Evolutionary conservation across 2,329 filamentous ascomycete species (phyloP).

Genomic region (Talaromyces islandicus): DNA sequence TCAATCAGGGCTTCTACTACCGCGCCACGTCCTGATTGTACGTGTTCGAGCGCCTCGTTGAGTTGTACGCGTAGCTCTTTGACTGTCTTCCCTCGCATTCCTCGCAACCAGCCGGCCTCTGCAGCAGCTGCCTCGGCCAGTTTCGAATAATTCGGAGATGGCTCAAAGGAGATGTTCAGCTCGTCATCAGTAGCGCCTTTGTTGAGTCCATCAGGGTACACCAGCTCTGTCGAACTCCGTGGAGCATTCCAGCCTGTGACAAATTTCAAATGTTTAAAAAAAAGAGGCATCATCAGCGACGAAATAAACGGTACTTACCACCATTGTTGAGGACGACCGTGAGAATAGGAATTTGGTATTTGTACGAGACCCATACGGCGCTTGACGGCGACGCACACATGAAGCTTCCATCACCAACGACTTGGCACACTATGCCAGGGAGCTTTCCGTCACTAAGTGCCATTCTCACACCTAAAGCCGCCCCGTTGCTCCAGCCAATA

Average conservation of each 20-base stretch:
- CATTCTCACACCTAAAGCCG: slow-evolving; percentile 1
- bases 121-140: background rate
- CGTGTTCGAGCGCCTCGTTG: background rate
- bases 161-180: slow-evolving; percentile 2
- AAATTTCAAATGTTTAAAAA: background rate
- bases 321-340: slow-evolving; percentile 6
- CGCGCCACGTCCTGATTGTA: background rate
- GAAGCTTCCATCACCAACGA: slow-evolving; percentile 9
- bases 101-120: background rate
- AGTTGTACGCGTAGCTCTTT: background rate
- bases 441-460: background rate
- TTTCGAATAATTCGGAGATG: slow-evolving; percentile 1
- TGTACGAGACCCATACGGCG: slow-evolving; percentile 1
- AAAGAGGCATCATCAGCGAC: background rate
- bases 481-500: slow-evolving; percentile 4
- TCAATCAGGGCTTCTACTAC: background rate
- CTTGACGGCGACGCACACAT: slow-evolving; percentile 3
- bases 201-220: slow-evolving; percentile 5
- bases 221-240: slow-evolving; percentile 1
- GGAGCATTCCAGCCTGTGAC: slow-evolving; percentile 4
- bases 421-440: slow-evolving; percentile 5
- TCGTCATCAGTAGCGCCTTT: slow-evolving; percentile 2
- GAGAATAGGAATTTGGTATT: slow-evolving; percentile 6
- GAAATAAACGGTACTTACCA: background rate
- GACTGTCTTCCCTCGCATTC: background rate